phyloP scores from a whole-genome alignment of 768 basidiomycete genomes.

The Kwoniella sp. region DNA sequence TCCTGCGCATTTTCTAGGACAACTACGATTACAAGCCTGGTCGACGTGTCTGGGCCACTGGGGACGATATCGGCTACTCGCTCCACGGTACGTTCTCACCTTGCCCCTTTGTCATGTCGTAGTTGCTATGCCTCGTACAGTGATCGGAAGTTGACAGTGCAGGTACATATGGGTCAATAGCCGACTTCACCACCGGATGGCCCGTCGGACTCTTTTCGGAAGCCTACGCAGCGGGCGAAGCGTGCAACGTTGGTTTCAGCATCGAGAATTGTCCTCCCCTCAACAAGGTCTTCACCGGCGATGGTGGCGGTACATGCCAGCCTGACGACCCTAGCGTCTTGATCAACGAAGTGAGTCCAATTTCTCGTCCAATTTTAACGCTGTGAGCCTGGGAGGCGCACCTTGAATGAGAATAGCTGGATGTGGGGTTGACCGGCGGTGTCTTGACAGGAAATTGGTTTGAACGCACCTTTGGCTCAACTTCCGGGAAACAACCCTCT shows the following conservation, averaged over 20 bases:
- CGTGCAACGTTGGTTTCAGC: constrained; percentile 31
- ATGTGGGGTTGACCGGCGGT: background rate
- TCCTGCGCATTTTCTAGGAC: constrained; percentile 40
- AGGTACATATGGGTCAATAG: background rate
- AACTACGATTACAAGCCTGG: constrained; percentile 49
- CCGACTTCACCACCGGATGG: constrained; percentile 47
- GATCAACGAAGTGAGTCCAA: constrained; percentile 41
- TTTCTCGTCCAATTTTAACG: no score
- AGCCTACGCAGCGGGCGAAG: constrained; percentile 25
- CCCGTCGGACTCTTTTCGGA: constrained; percentile 30
- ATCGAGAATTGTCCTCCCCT: constrained; percentile 34
- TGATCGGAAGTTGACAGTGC: background rate
- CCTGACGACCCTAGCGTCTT: constrained; percentile 23
- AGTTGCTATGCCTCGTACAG: background rate
- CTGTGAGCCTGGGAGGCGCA: no score
- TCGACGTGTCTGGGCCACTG: constrained; percentile 50
- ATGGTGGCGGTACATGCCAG: constrained; percentile 22
- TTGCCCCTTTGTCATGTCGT: no score
- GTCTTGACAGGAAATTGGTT: constrained; percentile 8
- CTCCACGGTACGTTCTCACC: constrained; percentile 1
- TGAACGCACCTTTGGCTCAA: constrained; percentile 3
- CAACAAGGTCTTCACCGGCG: constrained; percentile 6
- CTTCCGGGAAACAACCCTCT: constrained; percentile 20
- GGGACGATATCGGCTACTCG: constrained; percentile 52
- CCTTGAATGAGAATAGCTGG: no score